A percentile compares a stretch with the other conserved stretches of the same genome.
phyloP scores from a whole-genome alignment of 805 yeast species.

The Lachancea nothofagi region DNA sequence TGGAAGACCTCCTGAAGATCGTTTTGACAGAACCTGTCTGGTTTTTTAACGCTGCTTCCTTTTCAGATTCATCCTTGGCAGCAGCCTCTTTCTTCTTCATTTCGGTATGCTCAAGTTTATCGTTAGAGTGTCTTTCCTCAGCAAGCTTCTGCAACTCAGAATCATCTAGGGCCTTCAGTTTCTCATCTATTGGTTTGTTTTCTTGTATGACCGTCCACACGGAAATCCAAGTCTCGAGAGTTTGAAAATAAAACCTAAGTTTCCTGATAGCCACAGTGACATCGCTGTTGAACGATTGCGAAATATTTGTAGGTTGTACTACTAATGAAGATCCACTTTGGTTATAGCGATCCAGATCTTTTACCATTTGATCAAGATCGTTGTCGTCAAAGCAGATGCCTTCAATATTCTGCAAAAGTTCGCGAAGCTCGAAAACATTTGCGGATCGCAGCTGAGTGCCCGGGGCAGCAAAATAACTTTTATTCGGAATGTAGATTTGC shows the following conservation, averaged over 20 bases:
- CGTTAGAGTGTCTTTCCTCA: constrained; percentile 27
- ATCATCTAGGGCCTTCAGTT: constrained; percentile 13
- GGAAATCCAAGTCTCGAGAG: constrained; percentile 15
- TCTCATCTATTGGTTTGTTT: constrained; percentile 12
- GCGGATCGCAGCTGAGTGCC: constrained; percentile 18
- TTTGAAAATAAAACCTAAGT: constrained; percentile 14
- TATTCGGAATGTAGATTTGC: constrained; percentile 28
- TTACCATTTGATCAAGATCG: constrained; percentile 7
- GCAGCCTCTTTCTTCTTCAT: constrained; percentile 9
- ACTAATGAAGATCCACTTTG: constrained; percentile 13
- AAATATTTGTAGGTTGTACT: constrained; percentile 19
- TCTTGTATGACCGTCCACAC: constrained; percentile 25
- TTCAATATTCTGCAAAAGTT: constrained; percentile 17
- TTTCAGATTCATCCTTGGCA: neutral
- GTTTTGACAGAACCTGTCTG: constrained; percentile 3
- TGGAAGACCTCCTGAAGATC: constrained; percentile 10
- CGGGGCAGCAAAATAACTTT: constrained; percentile 14
- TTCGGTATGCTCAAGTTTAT: constrained; percentile 21
- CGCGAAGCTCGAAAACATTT: constrained; percentile 25
- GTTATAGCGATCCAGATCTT: constrained; percentile 12
- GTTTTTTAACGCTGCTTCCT: neutral
- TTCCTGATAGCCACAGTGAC: constrained; percentile 15
- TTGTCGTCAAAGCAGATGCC: constrained; percentile 12
- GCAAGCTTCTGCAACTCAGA: constrained; percentile 21
- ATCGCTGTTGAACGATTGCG: constrained; percentile 17